Percentiles rank a stretch among this genome's conserved stretches.
Conservation (phyloP, 2,329 filamentous ascomycete genomes). For the Venturia carpophila region DNA sequence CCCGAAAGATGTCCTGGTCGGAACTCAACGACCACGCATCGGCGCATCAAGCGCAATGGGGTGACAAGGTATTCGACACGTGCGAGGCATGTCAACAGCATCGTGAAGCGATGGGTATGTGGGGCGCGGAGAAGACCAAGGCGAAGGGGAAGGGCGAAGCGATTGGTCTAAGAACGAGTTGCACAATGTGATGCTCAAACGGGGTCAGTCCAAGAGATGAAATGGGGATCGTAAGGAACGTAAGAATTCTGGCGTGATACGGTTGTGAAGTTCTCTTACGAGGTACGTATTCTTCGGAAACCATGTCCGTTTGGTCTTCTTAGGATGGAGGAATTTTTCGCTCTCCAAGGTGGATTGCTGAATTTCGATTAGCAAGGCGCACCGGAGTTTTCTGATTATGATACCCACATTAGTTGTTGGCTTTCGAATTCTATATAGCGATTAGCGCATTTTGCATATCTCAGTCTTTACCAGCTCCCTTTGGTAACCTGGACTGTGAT, state of each 20-base stretch:
- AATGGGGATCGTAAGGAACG: neutral
- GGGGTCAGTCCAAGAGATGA: neutral
- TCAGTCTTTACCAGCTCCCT: neutral
- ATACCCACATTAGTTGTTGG: neutral
- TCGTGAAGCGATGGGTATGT: neutral
- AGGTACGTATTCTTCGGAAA: neutral
- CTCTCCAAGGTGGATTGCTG: neutral
- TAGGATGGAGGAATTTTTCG: neutral
- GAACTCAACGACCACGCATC: neutral
- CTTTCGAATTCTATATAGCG: neutral
- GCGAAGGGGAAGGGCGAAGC: neutral
- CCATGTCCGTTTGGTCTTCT: neutral
- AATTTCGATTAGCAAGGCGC: neutral
- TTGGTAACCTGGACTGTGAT: neutral
- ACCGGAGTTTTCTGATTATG: neutral
- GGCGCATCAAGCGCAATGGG: neutral
- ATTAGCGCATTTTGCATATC: neutral
- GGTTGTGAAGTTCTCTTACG: neutral
- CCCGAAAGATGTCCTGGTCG: neutral
- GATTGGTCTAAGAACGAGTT: neutral
- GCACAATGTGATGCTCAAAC: neutral
- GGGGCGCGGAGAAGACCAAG: constrained; percentile 2
- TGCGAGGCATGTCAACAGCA: neutral
- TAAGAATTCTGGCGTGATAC: neutral
- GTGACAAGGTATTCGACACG: neutral